Evolutionary conservation across 2,329 filamentous ascomycete species (phyloP).

Genomic region (Akanthomyces lecanii): DNA sequence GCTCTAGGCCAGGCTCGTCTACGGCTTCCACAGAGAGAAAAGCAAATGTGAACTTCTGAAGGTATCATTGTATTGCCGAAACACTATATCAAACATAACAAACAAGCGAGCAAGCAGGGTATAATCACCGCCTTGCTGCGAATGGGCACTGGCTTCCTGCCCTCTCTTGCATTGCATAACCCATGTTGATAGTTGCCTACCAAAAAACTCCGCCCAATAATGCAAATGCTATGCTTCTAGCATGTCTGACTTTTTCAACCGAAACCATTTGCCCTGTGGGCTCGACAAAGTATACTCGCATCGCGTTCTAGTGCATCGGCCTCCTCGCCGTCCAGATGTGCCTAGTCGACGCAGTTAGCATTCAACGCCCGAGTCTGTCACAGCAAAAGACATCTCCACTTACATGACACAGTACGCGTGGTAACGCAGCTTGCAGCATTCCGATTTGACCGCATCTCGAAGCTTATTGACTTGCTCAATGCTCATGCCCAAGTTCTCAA

Average conservation of each 20-base stretch:
- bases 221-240: background rate
- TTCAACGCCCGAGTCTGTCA: background rate
- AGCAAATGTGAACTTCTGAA: background rate
- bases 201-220: constrained; percentile 8
- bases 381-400: constrained; percentile 35
- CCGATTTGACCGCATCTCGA: constrained; percentile 57
- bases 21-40: background rate
- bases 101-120: background rate
- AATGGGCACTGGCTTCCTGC: background rate
- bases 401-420: constrained; percentile 75
- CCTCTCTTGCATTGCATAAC: background rate
- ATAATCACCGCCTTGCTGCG: background rate
- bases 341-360: constrained; percentile 21
- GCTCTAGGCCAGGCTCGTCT: background rate
- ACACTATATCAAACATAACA: background rate
- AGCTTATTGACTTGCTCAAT: constrained; percentile 62
- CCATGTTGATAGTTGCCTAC: background rate
- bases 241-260: background rate
- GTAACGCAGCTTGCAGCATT: constrained; percentile 64
- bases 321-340: constrained; percentile 33
- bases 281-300: background rate
- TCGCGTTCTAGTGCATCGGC: constrained; percentile 14
- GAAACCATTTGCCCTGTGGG: background rate
- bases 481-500: constrained; percentile 39
- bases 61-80: background rate